These are phyloP conservation scores for Pholiota conissans DNA, from an alignment of 768 basidiomycete species.

Conservation along the genomic window DNA sequence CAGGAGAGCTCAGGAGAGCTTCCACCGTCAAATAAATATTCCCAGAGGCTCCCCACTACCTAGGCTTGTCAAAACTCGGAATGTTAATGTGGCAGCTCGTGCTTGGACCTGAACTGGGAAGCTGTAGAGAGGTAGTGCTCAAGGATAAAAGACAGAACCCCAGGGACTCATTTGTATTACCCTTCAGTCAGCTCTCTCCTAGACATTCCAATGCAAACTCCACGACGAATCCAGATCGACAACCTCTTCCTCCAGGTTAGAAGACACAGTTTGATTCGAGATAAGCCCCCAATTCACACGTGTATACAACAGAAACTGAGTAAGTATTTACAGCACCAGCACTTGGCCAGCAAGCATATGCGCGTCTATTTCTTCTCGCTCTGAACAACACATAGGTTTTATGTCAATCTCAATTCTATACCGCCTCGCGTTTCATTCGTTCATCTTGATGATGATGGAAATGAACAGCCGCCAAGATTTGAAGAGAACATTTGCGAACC, in stretches of 20 bases:
- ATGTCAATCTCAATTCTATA: conserved; percentile 6
- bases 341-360: background rate
- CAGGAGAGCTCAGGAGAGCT: too few relatives aligned
- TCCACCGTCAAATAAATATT: too few relatives aligned
- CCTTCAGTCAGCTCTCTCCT: background rate
- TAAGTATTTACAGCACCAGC: background rate
- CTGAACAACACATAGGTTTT: conserved; percentile 4
- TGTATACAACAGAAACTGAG: too few relatives aligned
- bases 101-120: background rate
- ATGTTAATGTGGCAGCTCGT: background rate
- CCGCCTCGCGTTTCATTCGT: conserved; percentile 2
- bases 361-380: background rate
- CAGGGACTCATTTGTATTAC: too few relatives aligned
- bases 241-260: background rate
- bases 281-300: background rate
- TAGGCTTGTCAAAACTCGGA: background rate
- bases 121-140: background rate
- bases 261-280: background rate
- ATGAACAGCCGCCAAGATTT: background rate
- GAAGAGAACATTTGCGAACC: background rate
- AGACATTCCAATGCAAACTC: background rate
- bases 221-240: background rate
- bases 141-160: background rate
- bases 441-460: conserved; percentile 5
- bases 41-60: too few relatives aligned